phyloP scores from a whole-genome alignment of 2,329 filamentous ascomycete genomes.

The Cercospora citrullina region DNA sequence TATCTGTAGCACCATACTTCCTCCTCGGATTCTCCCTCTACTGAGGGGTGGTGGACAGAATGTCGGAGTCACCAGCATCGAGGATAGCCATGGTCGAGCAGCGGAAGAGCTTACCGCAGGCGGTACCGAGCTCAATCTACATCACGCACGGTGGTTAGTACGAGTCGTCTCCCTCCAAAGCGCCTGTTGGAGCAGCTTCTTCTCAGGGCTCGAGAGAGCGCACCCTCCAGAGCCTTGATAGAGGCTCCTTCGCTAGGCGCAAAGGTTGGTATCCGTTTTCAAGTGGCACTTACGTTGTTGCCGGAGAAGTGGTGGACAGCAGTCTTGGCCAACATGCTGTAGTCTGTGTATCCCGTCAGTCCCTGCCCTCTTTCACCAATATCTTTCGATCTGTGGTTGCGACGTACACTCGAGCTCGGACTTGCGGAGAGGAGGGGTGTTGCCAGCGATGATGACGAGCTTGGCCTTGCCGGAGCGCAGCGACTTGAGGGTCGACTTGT shows the following conservation, averaged over 20 bases:
- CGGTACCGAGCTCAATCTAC: conserved; percentile 97
- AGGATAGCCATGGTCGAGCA: conserved; percentile 97
- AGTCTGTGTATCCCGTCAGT: conserved; percentile 50
- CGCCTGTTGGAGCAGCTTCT: conserved; percentile 63
- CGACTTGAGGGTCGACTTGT: conserved; percentile 86
- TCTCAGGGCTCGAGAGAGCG: conserved; percentile 70
- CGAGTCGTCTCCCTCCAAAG: conserved; percentile 78
- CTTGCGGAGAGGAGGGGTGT: conserved; percentile 97
- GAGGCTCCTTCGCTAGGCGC: conserved; percentile 41
- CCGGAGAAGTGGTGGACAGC: conserved; percentile 96
- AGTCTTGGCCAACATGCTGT: conserved; percentile 89
- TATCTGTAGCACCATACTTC: background rate
- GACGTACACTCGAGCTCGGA: conserved; percentile 75
- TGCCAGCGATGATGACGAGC: conserved; percentile 92
- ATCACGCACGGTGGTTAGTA: conserved; percentile 46
- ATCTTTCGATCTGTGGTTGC: conserved; percentile 21
- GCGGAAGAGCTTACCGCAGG: conserved; percentile 98
- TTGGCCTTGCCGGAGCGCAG: conserved; percentile 97
- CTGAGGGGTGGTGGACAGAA: conserved; percentile 70
- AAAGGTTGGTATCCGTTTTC: conserved; percentile 13
- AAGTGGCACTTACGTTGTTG: conserved; percentile 83
- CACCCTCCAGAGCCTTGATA: conserved; percentile 39
- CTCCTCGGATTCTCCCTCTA: conserved; percentile 31
- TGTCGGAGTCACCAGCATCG: conserved; percentile 96
- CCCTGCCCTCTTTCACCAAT: conserved; percentile 12